Conservation (phyloP, 1,139 yeast genomes). For the Chernovozyma aurita region DNA sequence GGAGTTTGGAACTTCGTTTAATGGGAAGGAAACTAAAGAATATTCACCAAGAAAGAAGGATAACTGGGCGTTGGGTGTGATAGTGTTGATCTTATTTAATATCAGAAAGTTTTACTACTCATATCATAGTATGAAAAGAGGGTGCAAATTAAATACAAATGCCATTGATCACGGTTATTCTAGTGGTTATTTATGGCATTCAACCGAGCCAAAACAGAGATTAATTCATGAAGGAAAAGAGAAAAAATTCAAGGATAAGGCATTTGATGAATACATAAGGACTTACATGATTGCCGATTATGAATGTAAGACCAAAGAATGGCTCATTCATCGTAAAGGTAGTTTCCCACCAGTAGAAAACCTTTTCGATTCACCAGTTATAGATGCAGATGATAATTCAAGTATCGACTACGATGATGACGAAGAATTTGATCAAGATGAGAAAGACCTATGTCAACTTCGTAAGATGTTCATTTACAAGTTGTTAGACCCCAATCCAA, state of each 20-base stretch:
- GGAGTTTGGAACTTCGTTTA: constrained; percentile 31
- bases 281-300: constrained; percentile 27
- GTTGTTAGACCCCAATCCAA: constrained; percentile 54
- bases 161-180: constrained; percentile 11
- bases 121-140: neutral
- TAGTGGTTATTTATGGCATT: constrained; percentile 27
- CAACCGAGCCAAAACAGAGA: constrained; percentile 22
- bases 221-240: constrained; percentile 8
- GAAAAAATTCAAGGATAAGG: constrained; percentile 23
- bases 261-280: constrained; percentile 24
- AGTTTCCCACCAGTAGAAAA: constrained; percentile 27
- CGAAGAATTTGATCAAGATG: constrained; percentile 31
- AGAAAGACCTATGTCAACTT: constrained; percentile 41
- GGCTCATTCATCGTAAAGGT: constrained; percentile 27
- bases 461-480: constrained; percentile 53
- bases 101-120: constrained; percentile 25
- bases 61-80: constrained; percentile 66
- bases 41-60: constrained; percentile 62
- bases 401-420: constrained; percentile 14
- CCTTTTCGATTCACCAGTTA: constrained; percentile 14
- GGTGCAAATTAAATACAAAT: neutral
- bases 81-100: constrained; percentile 31
- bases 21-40: constrained; percentile 13
- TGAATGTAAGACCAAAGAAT: constrained; percentile 27
- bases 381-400: constrained; percentile 7